These are phyloP conservation scores for Penicillium roqueforti DNA, from an alignment of 495 filamentous ascomycete species.

Conservation along the genomic window DNA sequence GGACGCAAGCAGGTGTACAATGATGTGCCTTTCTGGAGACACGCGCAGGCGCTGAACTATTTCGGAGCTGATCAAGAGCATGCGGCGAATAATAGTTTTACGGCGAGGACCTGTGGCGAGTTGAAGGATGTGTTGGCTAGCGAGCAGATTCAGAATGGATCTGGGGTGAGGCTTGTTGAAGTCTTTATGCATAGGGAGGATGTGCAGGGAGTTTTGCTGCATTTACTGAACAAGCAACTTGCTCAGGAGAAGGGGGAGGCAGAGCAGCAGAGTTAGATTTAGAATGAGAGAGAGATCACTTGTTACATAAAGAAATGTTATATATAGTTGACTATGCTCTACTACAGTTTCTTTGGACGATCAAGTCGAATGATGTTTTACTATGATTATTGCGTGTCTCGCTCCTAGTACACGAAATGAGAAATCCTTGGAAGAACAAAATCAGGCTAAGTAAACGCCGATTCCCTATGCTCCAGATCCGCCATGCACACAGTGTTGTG, in stretches of 20 bases:
- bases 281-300: not conserved
- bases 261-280: not conserved
- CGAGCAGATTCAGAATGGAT: constrained; percentile 33
- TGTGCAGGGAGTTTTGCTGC: constrained; percentile 31
- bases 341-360: not conserved
- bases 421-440: constrained; percentile 5
- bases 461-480: constrained; percentile 26
- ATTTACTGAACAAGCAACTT: constrained; percentile 25
- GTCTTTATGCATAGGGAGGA: constrained; percentile 46
- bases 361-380: constrained; percentile 9
- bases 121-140: constrained; percentile 32
- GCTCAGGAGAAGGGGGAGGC: constrained; percentile 19
- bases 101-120: constrained; percentile 34
- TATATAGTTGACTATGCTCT: not conserved
- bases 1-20: constrained; percentile 73
- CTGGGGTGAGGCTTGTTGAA: constrained; percentile 42
- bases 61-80: constrained; percentile 41
- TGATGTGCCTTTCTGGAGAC: constrained; percentile 64
- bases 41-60: constrained; percentile 40
- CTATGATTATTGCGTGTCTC: constrained; percentile 21
- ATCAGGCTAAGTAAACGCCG: constrained; percentile 20
- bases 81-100: constrained; percentile 22
- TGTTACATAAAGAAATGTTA: not conserved
- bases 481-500: constrained; percentile 22
- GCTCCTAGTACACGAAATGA: constrained; percentile 14